A percentile compares a stretch with the other conserved stretches of the same genome.
phyloP scores from a whole-genome alignment of 768 basidiomycete species.

The Brasilioporus rufonigricans region DNA sequence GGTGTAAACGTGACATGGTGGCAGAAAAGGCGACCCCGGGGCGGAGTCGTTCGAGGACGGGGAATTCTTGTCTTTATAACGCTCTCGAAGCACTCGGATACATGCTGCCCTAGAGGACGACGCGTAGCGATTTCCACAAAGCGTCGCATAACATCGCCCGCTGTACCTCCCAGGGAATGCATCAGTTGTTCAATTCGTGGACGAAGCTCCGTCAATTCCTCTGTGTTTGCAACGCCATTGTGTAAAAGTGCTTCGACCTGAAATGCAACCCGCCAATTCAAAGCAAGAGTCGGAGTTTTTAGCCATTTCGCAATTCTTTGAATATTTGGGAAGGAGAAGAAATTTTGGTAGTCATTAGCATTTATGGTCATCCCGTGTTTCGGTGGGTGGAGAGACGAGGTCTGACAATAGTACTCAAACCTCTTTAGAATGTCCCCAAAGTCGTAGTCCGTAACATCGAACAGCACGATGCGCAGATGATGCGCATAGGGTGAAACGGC shows the following conservation, averaged over 20 bases:
- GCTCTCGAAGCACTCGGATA: constrained; percentile 46
- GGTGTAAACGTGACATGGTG: constrained; percentile 78
- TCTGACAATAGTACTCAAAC: constrained; percentile 54
- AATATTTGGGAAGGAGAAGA: constrained; percentile 52
- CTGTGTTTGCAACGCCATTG: constrained; percentile 62
- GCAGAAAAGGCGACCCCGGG: constrained; percentile 52
- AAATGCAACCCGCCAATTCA: constrained; percentile 64
- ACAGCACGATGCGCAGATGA: constrained; percentile 63
- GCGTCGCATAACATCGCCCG: constrained; percentile 48
- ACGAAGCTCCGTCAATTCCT: constrained; percentile 49
- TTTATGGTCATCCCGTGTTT: constrained; percentile 43
- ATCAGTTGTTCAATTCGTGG: constrained; percentile 44
- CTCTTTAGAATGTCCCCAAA: constrained; percentile 36
- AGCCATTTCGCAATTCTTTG: constrained; percentile 44
- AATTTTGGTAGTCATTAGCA: constrained; percentile 40
- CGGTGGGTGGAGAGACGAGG: constrained; percentile 43
- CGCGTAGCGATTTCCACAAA: constrained; percentile 50
- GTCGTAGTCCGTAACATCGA: constrained; percentile 40
- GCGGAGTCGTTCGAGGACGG: constrained; percentile 22
- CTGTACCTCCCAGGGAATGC: constrained; percentile 26
- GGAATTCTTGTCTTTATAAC: constrained; percentile 21
- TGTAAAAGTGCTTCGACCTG: constrained; percentile 71
- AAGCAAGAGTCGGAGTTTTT: constrained; percentile 36
- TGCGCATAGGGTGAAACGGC: constrained; percentile 67
- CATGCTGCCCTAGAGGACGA: constrained; percentile 41